phyloP scores from a whole-genome alignment of 1,284 basidiomycete genomes.

The Macrocybe sp. region DNA sequence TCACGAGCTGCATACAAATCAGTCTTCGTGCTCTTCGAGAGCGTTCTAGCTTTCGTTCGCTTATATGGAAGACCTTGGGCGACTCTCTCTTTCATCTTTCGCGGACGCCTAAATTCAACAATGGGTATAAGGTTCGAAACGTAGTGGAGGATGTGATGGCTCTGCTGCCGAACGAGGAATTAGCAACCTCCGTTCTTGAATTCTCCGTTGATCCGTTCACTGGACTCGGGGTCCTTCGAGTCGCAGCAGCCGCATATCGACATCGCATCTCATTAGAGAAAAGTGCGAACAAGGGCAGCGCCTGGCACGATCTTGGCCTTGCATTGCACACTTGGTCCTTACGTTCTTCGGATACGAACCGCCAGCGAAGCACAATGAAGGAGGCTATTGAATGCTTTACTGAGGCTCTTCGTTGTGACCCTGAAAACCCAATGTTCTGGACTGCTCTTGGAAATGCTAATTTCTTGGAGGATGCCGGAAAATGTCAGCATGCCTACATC shows the following conservation, averaged over 20 bases:
- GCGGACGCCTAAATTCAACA: constrained; percentile 34
- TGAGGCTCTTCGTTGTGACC: constrained; percentile 73
- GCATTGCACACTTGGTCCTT: constrained; percentile 54
- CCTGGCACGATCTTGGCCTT: constrained; percentile 77
- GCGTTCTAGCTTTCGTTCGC: constrained; percentile 59
- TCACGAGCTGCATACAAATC: constrained; percentile 53
- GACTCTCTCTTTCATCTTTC: constrained; percentile 77
- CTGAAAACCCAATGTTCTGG: constrained; percentile 80
- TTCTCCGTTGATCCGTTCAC: constrained; percentile 33
- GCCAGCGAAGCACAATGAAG: constrained; percentile 33
- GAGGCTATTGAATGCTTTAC: constrained; percentile 65
- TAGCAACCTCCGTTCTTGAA: constrained; percentile 35
- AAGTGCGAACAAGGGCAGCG: constrained; percentile 44
- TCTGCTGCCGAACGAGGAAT: constrained; percentile 34
- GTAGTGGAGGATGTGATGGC: constrained; percentile 31
- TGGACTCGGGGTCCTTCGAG: constrained; percentile 40
- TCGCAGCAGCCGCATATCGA: constrained; percentile 69
- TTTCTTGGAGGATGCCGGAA: constrained; percentile 63
- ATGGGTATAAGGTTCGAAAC: constrained; percentile 34
- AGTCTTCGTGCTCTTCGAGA: constrained; percentile 53
- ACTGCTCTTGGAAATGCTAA: constrained; percentile 72
- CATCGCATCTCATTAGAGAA: constrained; percentile 59
- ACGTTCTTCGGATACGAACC: constrained; percentile 26
- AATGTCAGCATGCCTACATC: constrained; percentile 91
- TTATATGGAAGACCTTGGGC: constrained; percentile 84